These are phyloP conservation scores for Aspergillus pseudoterreus DNA, from an alignment of 2,329 filamentous ascomycete genomes.

Conservation along the genomic window DNA sequence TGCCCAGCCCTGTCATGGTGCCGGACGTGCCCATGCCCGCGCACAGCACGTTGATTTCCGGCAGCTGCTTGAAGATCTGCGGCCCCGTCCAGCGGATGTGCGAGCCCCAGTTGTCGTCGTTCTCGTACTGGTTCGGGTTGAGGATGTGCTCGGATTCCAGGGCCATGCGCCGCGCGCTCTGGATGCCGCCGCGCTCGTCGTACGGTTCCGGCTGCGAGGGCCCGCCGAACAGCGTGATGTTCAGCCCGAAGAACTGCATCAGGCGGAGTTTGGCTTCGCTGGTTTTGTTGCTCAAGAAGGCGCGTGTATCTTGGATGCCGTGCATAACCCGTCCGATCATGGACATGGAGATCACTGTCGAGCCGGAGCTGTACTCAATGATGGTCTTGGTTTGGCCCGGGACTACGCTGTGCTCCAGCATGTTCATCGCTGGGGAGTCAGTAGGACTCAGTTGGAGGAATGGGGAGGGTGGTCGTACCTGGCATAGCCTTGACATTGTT, in stretches of 20 bases:
- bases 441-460: neutral
- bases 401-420: slow-evolving; percentile 44
- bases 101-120: slow-evolving; percentile 42
- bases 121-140: slow-evolving; percentile 58
- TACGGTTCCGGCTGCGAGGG: slow-evolving; percentile 56
- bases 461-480: slow-evolving; percentile 15
- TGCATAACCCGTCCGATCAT: slow-evolving; percentile 53
- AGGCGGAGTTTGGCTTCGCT: slow-evolving; percentile 51
- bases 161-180: slow-evolving; percentile 43
- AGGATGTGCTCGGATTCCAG: slow-evolving; percentile 41
- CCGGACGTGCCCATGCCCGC: slow-evolving; percentile 57
- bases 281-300: slow-evolving; percentile 59
- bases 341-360: slow-evolving; percentile 59
- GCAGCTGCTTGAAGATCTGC: slow-evolving; percentile 55
- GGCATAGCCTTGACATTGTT: slow-evolving; percentile 65
- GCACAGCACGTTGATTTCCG: slow-evolving; percentile 55
- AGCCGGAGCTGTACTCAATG: slow-evolving; percentile 61
- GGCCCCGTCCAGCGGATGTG: slow-evolving; percentile 59
- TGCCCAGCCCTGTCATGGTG: slow-evolving; percentile 50
- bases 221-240: slow-evolving; percentile 57
- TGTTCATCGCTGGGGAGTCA: slow-evolving; percentile 44
- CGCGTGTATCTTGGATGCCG: slow-evolving; percentile 50
- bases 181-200: slow-evolving; percentile 53
- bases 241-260: slow-evolving; percentile 58
- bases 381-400: slow-evolving; percentile 49